A percentile compares a stretch with the other conserved stretches of the same genome.
Conservation (phyloP, 345 rosid species). For the Mercurialis annua region DNA sequence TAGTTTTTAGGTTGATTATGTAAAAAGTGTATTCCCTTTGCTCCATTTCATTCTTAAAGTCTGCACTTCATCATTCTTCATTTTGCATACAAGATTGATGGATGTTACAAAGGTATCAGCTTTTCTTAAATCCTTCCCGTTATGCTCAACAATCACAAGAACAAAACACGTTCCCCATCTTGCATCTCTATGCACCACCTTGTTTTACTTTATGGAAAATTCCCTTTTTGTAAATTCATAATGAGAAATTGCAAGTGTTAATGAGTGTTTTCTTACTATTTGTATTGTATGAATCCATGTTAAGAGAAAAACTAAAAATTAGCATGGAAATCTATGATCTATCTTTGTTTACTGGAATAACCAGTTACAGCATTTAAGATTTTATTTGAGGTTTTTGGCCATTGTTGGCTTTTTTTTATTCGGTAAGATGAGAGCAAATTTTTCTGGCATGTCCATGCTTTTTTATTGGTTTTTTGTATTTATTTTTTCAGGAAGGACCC, state of each 20-base stretch:
- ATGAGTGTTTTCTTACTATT: background rate
- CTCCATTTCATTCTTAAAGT: too few species aligned
- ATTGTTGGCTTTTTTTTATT: background rate
- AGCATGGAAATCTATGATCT: background rate
- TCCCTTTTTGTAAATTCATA: background rate
- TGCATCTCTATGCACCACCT: constrained; percentile 1
- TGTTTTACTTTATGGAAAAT: background rate
- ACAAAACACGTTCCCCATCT: background rate
- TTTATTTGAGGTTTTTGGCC: background rate
- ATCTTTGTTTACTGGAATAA: background rate
- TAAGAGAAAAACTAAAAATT: background rate
- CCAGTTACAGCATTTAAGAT: background rate
- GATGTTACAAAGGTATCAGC: too few species aligned
- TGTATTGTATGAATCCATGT: background rate
- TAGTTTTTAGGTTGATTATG: background rate
- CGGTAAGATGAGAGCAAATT: background rate
- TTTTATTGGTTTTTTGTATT: constrained; percentile 6
- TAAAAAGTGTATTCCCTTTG: background rate
- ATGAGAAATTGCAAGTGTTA: background rate
- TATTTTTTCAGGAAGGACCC: constrained; percentile 71
- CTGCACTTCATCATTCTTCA: background rate
- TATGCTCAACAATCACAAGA: background rate
- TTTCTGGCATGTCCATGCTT: background rate
- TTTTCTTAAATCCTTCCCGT: too few species aligned
- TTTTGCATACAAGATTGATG: background rate